phyloP scores from a whole-genome alignment of 2,329 filamentous ascomycete genomes.

The Talaromyces pinophilus region DNA sequence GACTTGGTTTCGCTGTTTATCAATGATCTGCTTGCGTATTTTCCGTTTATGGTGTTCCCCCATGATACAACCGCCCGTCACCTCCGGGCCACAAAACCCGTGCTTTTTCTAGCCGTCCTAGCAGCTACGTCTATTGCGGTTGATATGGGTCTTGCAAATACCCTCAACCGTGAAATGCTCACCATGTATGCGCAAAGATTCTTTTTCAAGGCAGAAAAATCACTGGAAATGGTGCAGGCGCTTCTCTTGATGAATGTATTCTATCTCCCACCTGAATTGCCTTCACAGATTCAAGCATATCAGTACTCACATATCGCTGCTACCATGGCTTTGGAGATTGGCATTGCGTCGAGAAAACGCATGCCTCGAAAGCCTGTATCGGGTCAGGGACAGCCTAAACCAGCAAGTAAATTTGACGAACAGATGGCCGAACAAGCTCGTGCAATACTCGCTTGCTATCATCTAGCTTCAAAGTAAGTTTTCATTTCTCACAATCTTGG shows the following conservation, averaged over 20 bases:
- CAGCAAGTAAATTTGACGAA: conserved; percentile 29
- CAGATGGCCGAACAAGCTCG: conserved; percentile 39
- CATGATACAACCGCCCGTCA: conserved; percentile 34
- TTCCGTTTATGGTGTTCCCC: conserved; percentile 36
- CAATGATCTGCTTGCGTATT: conserved; percentile 34
- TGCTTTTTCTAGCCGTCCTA: conserved; percentile 71
- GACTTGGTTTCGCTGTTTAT: conserved; percentile 37
- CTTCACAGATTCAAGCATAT: conserved; percentile 53
- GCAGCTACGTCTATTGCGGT: conserved; percentile 63
- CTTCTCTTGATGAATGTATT: conserved; percentile 53
- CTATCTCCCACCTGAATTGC: conserved; percentile 53
- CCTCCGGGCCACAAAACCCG: conserved; percentile 53
- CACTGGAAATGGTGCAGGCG: conserved; percentile 55
- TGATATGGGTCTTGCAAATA: conserved; percentile 45
- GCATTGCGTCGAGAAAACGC: conserved; percentile 37
- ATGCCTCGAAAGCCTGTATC: conserved; percentile 28
- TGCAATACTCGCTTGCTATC: conserved; percentile 37
- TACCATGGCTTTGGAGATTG: conserved; percentile 53
- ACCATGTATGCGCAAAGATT: conserved; percentile 52
- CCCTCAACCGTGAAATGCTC: conserved; percentile 53
- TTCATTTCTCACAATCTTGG: conserved; percentile 13
- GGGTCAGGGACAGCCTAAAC: conserved; percentile 22
- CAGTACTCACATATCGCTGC: conserved; percentile 56
- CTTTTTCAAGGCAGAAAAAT: conserved; percentile 54
- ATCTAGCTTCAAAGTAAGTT: conserved; percentile 35